A percentile compares a stretch with the other conserved stretches of the same genome.
These are phyloP conservation scores for Dichotomocladium elegans DNA, from an alignment of 371 early-diverging fungal species.

Conservation along the genomic window DNA sequence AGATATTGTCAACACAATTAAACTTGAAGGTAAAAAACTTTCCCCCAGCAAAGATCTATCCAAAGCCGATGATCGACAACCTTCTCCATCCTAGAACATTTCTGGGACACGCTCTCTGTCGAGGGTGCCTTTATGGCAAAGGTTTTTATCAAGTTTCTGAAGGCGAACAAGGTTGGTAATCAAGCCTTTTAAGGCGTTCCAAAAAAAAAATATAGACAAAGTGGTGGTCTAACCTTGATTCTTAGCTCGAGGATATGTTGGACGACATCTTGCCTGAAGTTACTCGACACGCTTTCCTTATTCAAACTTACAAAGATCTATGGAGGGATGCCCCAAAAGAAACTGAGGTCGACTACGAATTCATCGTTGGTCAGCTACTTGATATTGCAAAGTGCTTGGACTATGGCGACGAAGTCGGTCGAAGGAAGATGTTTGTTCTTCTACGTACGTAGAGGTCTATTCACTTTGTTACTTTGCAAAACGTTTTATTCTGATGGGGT, in stretches of 20 bases:
- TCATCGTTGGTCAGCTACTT: constrained; percentile 73
- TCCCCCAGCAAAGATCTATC: no score
- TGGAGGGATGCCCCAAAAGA: constrained; percentile 62
- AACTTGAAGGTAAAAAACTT: constrained; percentile 52
- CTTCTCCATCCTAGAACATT: constrained; percentile 40
- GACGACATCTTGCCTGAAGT: constrained; percentile 76
- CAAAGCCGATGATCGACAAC: no score
- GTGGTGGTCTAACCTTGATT: not conserved
- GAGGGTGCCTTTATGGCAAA: constrained; percentile 79
- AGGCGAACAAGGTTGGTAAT: constrained; percentile 44
- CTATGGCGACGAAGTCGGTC: constrained; percentile 85
- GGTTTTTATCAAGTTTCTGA: constrained; percentile 52
- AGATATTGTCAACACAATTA: constrained; percentile 59
- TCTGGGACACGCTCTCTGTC: constrained; percentile 75
- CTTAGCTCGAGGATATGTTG: constrained; percentile 53
- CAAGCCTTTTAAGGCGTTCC: no score
- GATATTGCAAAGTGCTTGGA: constrained; percentile 74
- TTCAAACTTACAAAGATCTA: constrained; percentile 62
- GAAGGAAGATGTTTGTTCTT: constrained; percentile 73
- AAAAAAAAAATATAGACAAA: not conserved
- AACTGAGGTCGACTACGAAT: constrained; percentile 62
- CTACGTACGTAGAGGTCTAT: constrained; percentile 63
- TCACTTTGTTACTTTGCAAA: no score
- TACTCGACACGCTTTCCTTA: constrained; percentile 62
- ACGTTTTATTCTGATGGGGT: not conserved